phyloP scores from a whole-genome alignment of 805 yeast genomes.

The Trichomonascus vanleenenianus region DNA sequence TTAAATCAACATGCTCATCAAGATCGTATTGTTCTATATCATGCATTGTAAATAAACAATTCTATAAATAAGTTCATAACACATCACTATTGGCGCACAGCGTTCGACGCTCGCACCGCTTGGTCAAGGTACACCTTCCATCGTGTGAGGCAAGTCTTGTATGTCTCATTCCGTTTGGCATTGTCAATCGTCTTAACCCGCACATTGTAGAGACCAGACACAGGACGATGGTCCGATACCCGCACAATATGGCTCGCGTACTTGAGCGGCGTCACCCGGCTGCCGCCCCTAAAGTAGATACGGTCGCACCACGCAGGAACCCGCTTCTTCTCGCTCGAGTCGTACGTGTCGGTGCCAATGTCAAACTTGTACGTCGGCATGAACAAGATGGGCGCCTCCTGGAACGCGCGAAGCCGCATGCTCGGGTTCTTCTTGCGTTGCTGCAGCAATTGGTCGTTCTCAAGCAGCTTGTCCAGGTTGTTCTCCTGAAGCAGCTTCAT shows the following conservation, averaged over 20 bases:
- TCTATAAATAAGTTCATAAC: too few relatives aligned
- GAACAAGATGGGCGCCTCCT: slow-evolving; percentile 72
- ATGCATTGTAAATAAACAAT: too few relatives aligned
- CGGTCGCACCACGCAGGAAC: slow-evolving; percentile 98
- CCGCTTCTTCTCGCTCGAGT: slow-evolving; percentile 84
- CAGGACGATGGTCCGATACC: slow-evolving; percentile 90
- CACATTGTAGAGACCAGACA: slow-evolving; percentile 61
- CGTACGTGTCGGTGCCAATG: slow-evolving; percentile 73
- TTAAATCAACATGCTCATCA: neutral
- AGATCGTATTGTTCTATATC: neutral
- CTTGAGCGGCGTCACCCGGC: slow-evolving; percentile 46
- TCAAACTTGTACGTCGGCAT: slow-evolving; percentile 94
- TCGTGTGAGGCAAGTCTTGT: slow-evolving; percentile 9
- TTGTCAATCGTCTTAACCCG: slow-evolving; percentile 61
- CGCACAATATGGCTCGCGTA: slow-evolving; percentile 53
- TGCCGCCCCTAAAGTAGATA: slow-evolving; percentile 56
- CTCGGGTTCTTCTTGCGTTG: slow-evolving; percentile 71
- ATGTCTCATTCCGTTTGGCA: slow-evolving; percentile 11
- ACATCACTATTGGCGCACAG: too few relatives aligned
- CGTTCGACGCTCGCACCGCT: slow-evolving; percentile 2
- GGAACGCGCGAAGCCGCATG: slow-evolving; percentile 58
- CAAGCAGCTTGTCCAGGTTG: slow-evolving; percentile 47
- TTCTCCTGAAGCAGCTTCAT: slow-evolving; percentile 43
- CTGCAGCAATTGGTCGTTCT: slow-evolving; percentile 66
- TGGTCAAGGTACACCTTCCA: slow-evolving; percentile 10